Base-by-base conservation (phyloP, 2,329 filamentous ascomycete species). In the Microsporum ferrugineum region DNA sequence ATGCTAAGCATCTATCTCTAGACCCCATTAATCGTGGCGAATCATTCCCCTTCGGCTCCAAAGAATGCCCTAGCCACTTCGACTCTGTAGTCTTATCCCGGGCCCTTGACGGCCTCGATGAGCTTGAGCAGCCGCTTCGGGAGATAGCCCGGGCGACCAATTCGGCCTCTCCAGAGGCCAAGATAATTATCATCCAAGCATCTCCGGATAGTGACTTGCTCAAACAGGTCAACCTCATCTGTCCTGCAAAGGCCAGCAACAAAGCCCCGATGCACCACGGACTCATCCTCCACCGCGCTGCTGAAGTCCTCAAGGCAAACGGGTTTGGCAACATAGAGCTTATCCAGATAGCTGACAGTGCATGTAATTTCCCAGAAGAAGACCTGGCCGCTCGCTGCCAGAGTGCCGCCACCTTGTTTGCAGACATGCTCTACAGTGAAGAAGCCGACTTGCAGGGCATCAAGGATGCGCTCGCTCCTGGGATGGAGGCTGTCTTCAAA, bases 111-210 rank as follows among this genome's bases (percentile, higher is more conserved):
- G 23, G 51, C 34, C 34, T 59, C 14, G 38, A 63, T 17, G 29
- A 47, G 43, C 34, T 57, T 33, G 38, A 47, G 27, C 5, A 38
- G 12, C 45, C 36, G 7, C 41, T 63, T 10, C 14, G 27, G 17
- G 58, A 60, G 12, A 43, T 62, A n/a, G 51, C 53, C 10, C 61
- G 58, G 7, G 58, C 60, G n/a, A 57, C 43, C 6, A 38, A 60
- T 27, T 8, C 17, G 29, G 12, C 51, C 14, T 49, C 45, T 7
- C 61, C 61, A 10, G 23, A 41, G 23, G 27, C 58, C 38, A 27
- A 43, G 12, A 56, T 63, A 38, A 12, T 61, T 14, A 59, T 63
- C 36, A 29, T 63, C 34, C 59, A 63, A 31, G 56, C 55, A 2
- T 53, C 59, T 3, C 61, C 59, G 8, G 59, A 63, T 23, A 63